These are phyloP conservation scores for Selenicereus undatus DNA, from an alignment of 148 eudicot species.

Conservation along the genomic window DNA sequence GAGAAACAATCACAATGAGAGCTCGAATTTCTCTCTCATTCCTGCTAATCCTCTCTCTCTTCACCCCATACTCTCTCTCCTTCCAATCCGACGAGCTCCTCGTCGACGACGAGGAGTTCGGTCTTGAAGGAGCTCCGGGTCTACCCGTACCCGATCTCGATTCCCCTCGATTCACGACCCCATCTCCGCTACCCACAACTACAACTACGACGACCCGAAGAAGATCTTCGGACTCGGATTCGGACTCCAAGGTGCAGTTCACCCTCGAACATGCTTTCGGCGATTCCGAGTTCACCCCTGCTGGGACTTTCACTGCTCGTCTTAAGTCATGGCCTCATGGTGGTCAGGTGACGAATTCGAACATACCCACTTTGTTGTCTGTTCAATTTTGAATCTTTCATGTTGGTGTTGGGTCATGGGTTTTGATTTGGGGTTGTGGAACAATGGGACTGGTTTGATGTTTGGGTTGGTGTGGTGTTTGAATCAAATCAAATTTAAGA, in stretches of 20 bases:
- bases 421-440: background rate
- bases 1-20: slow-evolving; percentile 14
- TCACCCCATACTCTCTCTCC: slow-evolving; percentile 24
- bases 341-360: slow-evolving; percentile 51
- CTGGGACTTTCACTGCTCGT: slow-evolving; percentile 84
- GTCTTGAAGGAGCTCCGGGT: slow-evolving; percentile 57
- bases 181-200: background rate
- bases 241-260: slow-evolving; percentile 76
- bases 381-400: background rate
- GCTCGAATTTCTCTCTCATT: slow-evolving; percentile 2
- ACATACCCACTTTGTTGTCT: background rate
- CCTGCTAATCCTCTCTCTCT: slow-evolving; percentile 17
- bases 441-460: background rate
- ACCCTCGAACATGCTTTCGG: slow-evolving; percentile 80
- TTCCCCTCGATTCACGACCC: background rate
- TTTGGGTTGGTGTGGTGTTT: background rate
- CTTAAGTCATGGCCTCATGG: slow-evolving; percentile 80
- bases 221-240: slow-evolving; percentile 58
- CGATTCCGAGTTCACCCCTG: slow-evolving; percentile 66
- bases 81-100: slow-evolving; percentile 90
- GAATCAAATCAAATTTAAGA: background rate
- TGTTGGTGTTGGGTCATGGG: background rate
- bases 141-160: slow-evolving; percentile 19
- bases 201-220: slow-evolving; percentile 23
- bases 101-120: slow-evolving; percentile 70